phyloP scores from a whole-genome alignment of 2,329 filamentous ascomycete species.

The Cercospora zeina region DNA sequence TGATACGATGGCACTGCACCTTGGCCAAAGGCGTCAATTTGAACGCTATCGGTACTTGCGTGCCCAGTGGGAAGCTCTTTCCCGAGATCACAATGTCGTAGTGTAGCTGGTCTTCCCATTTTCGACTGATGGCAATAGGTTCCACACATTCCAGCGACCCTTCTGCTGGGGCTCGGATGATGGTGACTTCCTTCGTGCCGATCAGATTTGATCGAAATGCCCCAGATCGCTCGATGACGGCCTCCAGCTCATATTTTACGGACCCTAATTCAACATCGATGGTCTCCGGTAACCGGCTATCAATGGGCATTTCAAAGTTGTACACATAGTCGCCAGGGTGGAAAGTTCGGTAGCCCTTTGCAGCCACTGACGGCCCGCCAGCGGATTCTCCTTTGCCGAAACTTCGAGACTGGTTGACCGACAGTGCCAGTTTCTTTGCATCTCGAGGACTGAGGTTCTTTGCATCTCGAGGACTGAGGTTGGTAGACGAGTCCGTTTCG shows the following conservation, averaged over 20 bases:
- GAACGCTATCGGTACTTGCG: constrained; percentile 88
- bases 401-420: constrained; percentile 78
- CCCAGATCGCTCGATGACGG: constrained; percentile 79
- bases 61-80: constrained; percentile 87
- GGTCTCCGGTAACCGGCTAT: constrained; percentile 76
- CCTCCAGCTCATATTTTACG: constrained; percentile 85
- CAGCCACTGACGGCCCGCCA: constrained; percentile 58
- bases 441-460: constrained; percentile 57
- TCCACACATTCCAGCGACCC: constrained; percentile 87
- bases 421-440: constrained; percentile 70
- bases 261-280: constrained; percentile 83
- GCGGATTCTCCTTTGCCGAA: constrained; percentile 76
- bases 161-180: constrained; percentile 84
- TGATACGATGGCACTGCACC: constrained; percentile 88
- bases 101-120: constrained; percentile 92
- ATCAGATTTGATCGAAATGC: constrained; percentile 87
- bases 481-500: constrained; percentile 47
- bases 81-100: constrained; percentile 96
- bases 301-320: constrained; percentile 80
- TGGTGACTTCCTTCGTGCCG: constrained; percentile 75
- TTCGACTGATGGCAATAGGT: constrained; percentile 87
- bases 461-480: constrained; percentile 51
- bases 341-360: constrained; percentile 85
- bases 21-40: constrained; percentile 91
- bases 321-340: constrained; percentile 71